Conservation (phyloP, 768 basidiomycete genomes). For the Tricholoma matsutake region DNA sequence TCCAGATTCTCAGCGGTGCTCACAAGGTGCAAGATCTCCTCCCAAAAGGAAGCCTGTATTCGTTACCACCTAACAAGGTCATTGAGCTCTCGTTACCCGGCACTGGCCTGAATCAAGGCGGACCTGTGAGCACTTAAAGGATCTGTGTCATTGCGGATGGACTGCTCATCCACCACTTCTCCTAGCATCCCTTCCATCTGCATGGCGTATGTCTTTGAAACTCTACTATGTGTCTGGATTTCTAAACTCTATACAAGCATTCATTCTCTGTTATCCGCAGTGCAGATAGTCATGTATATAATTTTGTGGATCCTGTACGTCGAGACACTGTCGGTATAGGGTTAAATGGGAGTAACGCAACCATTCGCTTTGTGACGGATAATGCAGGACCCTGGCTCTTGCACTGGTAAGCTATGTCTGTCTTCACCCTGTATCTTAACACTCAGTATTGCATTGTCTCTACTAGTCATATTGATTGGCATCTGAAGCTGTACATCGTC, state of each 20-base stretch:
- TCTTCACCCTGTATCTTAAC: too few relatives aligned
- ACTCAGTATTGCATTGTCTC: too few relatives aligned
- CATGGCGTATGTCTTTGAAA: conserved; percentile 21
- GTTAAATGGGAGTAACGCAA: conserved; percentile 32
- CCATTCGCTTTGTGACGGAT: conserved; percentile 56
- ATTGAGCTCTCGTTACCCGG: conserved; percentile 42
- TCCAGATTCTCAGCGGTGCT: conserved; percentile 45
- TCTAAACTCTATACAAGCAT: neutral
- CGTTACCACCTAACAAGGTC: conserved; percentile 39
- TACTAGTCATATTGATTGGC: conserved; percentile 3
- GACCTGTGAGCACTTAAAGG: neutral
- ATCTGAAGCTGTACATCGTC: neutral
- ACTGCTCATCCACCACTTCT: neutral
- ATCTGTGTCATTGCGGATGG: conserved; percentile 15
- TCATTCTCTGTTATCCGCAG: conserved; percentile 38
- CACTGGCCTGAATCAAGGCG: neutral
- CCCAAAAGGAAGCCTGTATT: conserved; percentile 37
- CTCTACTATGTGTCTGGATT: neutral
- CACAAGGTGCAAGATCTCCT: conserved; percentile 35
- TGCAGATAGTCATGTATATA: conserved; percentile 27
- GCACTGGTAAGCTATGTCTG: too few relatives aligned
- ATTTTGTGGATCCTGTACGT: conserved; percentile 9
- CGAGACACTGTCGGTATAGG: conserved; percentile 36
- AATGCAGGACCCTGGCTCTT: too few relatives aligned
- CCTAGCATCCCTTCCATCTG: conserved; percentile 26